Conservation (phyloP, 805 yeast genomes). For the Pichia paraexigua region DNA sequence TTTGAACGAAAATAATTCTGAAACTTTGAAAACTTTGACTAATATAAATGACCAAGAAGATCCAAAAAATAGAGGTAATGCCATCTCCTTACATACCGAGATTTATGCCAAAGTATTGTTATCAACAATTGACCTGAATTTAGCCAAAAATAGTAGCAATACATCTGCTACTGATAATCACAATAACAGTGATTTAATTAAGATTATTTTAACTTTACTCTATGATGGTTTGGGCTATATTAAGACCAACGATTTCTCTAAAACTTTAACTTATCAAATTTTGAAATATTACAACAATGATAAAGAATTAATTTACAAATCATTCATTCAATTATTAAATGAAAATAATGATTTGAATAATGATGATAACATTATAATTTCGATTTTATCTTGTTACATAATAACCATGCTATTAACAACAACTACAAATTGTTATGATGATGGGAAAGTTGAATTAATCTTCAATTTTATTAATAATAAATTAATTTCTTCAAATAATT, state of each 20-base stretch:
- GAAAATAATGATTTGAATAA: slow-evolving; percentile 35
- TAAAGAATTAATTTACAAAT: slow-evolving; percentile 36
- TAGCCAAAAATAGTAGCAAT: neutral
- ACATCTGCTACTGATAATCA: neutral
- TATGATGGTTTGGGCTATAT: slow-evolving; percentile 7
- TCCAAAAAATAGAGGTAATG: neutral
- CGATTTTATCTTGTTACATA: slow-evolving; percentile 47
- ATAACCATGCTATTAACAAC: slow-evolving; percentile 42
- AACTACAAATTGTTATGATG: slow-evolving; percentile 3
- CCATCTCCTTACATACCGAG: neutral
- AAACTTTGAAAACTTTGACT: slow-evolving; percentile 19
- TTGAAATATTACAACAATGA: neutral
- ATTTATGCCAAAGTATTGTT: slow-evolving; percentile 1
- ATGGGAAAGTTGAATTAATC: slow-evolving; percentile 9
- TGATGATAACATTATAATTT: slow-evolving; percentile 30
- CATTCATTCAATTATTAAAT: slow-evolving; percentile 44
- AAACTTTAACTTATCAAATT: slow-evolving; percentile 1
- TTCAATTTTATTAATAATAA: slow-evolving; percentile 30
- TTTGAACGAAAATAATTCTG: slow-evolving; percentile 57
- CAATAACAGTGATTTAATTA: neutral
- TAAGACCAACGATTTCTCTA: neutral
- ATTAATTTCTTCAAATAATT: slow-evolving; percentile 27
- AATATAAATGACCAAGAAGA: slow-evolving; percentile 7
- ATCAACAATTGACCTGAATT: neutral
- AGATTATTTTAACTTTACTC: slow-evolving; percentile 1